Base-by-base conservation (phyloP, 202 grass and related monocot species). In the Zizania palustris region DNA sequence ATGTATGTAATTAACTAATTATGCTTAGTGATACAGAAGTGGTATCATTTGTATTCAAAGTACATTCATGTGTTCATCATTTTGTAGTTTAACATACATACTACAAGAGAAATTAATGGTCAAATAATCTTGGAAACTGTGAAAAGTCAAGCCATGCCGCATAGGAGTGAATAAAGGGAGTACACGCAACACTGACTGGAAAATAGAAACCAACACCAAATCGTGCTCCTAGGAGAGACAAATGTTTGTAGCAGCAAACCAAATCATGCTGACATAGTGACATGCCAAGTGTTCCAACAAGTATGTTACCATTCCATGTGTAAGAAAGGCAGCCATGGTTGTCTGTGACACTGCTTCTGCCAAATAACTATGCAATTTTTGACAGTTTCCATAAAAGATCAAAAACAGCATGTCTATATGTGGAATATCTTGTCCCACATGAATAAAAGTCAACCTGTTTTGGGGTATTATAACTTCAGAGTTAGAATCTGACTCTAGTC, bases 311-410 rank as follows among this genome's bases (percentile, higher is more conserved):
- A 14, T 7, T 67, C 42, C 18, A 67, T 67, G 41, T 13, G 45
- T 12, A 67, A 67, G 40, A 15, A 15, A 2, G 19, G 11, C 40
- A 13, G 2, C 40, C 40, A 66, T 44, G 63, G 40, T 40, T 43
- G 39, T 43, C 64, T 67, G 44, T 43, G 44, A 40, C 18, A 66
- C 19, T 28, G 19, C 11, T 44, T 19, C 40, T 45, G 19, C 5
- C 2, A 67, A 45, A 14, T 45, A 67, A 12, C 12, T 67, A 45
- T 10, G 14, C 5, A 6, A 37, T 14, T 14, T 67, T 67, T 67
- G 41, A 65, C 40, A 66, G 63, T 21, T 67, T 12, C 64, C 11
- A 28, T 45, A 67, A 67, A 67, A 67, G 19, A 45, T 20, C 49
- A 51, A 6, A 67, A 15, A 45, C 41, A 67, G 64, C 19, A 28